Evolutionary conservation across 2,329 filamentous ascomycete species (phyloP), one percentile per base, ranked within the genome.

Genomic region (Colletotrichum lindemuthianum): DNA sequence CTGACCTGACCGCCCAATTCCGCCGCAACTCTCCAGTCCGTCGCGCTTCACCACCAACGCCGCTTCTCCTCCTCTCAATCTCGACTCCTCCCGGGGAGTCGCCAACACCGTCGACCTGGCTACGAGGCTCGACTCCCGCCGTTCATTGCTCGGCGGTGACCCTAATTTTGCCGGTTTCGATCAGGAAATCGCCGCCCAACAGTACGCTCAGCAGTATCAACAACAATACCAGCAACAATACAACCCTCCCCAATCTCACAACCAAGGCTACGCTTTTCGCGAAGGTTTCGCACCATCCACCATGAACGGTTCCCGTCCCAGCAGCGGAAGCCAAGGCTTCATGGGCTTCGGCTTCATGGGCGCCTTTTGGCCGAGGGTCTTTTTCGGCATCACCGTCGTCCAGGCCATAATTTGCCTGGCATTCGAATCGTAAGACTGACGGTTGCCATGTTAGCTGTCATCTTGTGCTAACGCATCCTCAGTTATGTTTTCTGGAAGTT

Each of bases 401-500:
- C 96, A 99, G 82, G 92, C 93, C 67, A 79, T 91, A 66, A 85
- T 96, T 59, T 92, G 92, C 68, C 85, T 98, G 70, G 90, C 86
- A 32, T 90, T 97, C 69, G 95, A 99, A 84, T 87, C 91, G 92
- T 97, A 85, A 75, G 92, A 84, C 2, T 12, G 12, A 4, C 34
- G 15, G 8, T n/a, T 45, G 6, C 10, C 32, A 40, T 60, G 32
- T 32, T 37, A 15, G 16, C 37, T 47, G 44, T n/a, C 52, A 57
- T 37, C 8, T 32, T 6, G 37, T 13, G 11, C 16, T 55, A 34
- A 44, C 45, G 44, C 12, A 36, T n/a, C 4, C 16, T 55, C 72
- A 96, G 92, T 72, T 99, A 96, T 78, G 88, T 97, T 51, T 99
- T 98, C 74, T 93, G 86, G 68, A 88, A 88, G 71, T 98, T 97